Base-by-base conservation (phyloP, 2,329 filamentous ascomycete species). In the Cryoendolithus antarcticus region DNA sequence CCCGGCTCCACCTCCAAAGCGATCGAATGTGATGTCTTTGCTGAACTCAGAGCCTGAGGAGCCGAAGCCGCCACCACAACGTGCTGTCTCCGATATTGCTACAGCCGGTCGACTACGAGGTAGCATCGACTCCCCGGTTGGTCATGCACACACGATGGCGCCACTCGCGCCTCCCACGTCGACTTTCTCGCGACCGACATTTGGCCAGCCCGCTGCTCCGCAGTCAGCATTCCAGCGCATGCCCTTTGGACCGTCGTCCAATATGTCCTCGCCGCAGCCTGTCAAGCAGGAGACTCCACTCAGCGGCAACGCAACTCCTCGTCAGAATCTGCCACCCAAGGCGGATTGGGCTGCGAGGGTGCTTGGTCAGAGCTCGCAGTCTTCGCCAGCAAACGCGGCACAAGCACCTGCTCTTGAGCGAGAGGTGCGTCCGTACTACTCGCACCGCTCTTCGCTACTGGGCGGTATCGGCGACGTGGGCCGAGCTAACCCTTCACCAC, bases 1-100 rank as follows among this genome's bases (percentile, higher is more conserved):
- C 19, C 49, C 54, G 10, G 45, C 53, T 19, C 56, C 58, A 34
- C 52, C 56, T 8, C 58, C 58, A 3, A 62, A 61, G 47, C 53
- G 57, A 9, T 61, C 59, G 4, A 62, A 60, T 39, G 31, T 62
- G 37, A 44, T 55, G 32, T 55, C 52, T 2, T 48, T 62, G 4
- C 44, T 62, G 12, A 62, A 62, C 42, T 48, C 46, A 5, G 57
- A 58, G 13, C 47, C 55, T 12, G 56, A 54, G 30, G 54, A 61
- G 38, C 52, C 56, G 4, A 51, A 51, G 32, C 50, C 47, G 10
- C 35, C 33, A 9, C 34, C 49, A 29, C 59, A 59, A 42, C 52
- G 54, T 8, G 5, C 15, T 3, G 34, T 48, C 32, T 43, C 32
- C 5, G 15, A 19, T 19, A 19, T 19, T 5, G 15, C 15, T 19